phyloP scores from a whole-genome alignment of 306 rosid species.

The Senna tora region DNA sequence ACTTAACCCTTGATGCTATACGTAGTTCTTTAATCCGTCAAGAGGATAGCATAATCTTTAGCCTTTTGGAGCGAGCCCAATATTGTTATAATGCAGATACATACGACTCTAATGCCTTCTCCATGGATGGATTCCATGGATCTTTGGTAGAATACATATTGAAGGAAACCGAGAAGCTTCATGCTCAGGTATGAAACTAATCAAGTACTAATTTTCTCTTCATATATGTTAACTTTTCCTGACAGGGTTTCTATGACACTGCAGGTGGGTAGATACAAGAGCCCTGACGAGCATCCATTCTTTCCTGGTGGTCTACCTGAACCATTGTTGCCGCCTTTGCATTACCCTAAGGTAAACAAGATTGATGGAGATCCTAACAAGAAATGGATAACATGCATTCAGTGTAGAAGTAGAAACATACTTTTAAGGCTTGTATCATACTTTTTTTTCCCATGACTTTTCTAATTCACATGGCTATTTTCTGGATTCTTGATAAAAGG shows the following conservation, averaged over 20 bases:
- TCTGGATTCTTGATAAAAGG: background rate
- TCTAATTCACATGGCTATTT: background rate
- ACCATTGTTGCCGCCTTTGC: slow-evolving; percentile 79
- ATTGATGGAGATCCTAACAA: background rate
- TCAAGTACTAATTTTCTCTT: background rate
- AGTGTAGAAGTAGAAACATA: background rate
- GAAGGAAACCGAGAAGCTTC: slow-evolving; percentile 88
- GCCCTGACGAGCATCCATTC: slow-evolving; percentile 97
- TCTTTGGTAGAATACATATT: slow-evolving; percentile 81
- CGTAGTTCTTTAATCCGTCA: slow-evolving; percentile 73
- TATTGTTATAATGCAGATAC: slow-evolving; percentile 74
- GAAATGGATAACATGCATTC: background rate
- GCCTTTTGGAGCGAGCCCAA: slow-evolving; percentile 85
- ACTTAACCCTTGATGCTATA: slow-evolving; percentile 77
- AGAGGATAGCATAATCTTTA: slow-evolving; percentile 90
- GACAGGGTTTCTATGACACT: slow-evolving; percentile 36
- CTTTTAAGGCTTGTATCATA: slow-evolving; percentile 5
- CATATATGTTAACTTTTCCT: slow-evolving; percentile 9
- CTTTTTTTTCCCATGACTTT: background rate
- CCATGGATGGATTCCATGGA: slow-evolving; percentile 77
- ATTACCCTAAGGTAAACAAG: slow-evolving; percentile 73
- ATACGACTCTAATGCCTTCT: slow-evolving; percentile 64
- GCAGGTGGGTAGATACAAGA: slow-evolving; percentile 86
- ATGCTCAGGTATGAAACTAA: slow-evolving; percentile 64
- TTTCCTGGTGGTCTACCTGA: slow-evolving; percentile 74